These are phyloP conservation scores for Mycosarcoma maydis DNA, from an alignment of 1,284 basidiomycete species.

Conservation along the genomic window DNA sequence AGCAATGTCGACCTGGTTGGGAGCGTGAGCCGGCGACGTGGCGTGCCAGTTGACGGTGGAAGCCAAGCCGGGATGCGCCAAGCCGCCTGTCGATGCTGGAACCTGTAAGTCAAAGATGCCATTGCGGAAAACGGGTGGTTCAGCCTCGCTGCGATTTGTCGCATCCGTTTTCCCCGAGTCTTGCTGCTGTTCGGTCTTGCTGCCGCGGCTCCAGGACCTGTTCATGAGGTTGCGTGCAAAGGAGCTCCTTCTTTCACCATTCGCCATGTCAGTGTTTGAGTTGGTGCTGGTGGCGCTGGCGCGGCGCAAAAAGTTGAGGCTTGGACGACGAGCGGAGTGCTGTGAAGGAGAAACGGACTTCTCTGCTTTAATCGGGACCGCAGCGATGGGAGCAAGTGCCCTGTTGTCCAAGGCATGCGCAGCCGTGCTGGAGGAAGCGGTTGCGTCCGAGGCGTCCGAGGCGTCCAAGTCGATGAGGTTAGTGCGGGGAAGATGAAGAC, in stretches of 20 bases:
- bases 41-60: conserved; percentile 39
- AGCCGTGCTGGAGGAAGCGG: conserved; percentile 2
- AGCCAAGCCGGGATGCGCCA: conserved; percentile 33
- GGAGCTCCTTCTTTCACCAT: conserved; percentile 24
- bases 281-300: conserved; percentile 25
- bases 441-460: conserved; percentile 3
- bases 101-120: conserved; percentile 25
- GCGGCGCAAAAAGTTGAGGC: conserved; percentile 39
- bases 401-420: background rate
- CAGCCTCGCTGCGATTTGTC: conserved; percentile 5
- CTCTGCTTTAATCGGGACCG: conserved; percentile 4
- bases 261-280: conserved; percentile 13
- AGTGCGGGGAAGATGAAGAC: conserved; percentile 25
- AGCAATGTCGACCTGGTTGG: conserved; percentile 4
- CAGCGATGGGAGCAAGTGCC: conserved; percentile 18
- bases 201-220: conserved; percentile 31
- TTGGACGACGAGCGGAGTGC: conserved; percentile 17
- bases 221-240: conserved; percentile 38
- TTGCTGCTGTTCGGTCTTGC: conserved; percentile 14
- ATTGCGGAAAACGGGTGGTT: conserved; percentile 16
- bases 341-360: conserved; percentile 26
- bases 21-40: background rate
- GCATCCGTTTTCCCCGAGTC: background rate
- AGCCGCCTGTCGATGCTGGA: background rate
- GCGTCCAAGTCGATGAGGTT: conserved; percentile 21